Evolutionary conservation across 1,139 yeast species (phyloP), one percentile per base, ranked within the genome.

Genomic region (Eremothecium coryli): DNA sequence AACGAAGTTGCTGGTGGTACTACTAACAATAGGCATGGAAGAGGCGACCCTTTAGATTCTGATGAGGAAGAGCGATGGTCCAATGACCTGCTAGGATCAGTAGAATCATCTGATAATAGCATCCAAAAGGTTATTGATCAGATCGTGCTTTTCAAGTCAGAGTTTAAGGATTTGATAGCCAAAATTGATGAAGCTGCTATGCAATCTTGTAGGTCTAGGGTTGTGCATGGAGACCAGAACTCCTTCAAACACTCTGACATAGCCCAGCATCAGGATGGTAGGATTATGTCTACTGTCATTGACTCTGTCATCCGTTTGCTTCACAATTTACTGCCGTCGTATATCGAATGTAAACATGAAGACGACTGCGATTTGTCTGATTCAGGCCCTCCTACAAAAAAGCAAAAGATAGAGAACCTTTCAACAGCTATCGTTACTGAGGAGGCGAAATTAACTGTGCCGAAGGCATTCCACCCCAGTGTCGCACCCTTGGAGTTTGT

Each of bases 131-230:
- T 42, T 15, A 23, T 41, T 9, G 38, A 37, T 13, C 36, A 37
- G 24, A 37, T 45, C 6, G 25, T 32, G 12, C 29, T 34, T 11
- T 46, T 45, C 30, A 47, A 46, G 33, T 20, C 26, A 6, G 42
- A 40, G 13, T 37, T 46, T 22, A 35, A 33, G 10, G 38, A 27
- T 12, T 38, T 46, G 39, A 47, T 46, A 5, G 16, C 33, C 10
- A 42, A 36, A 23, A 38, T 47, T 10, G 52, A 47, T 25, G 37
- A 34, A 4, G 47, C 43, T 7, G 37, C 43, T 20, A 20, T 36
- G 11, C 38, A 16, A 4, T 31, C 41, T 4, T 35, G 33, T 9
- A 28, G 20, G 8, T 27, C 33, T 6, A 11, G 34, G 15, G 18
- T 25, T 17, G 22, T 14, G 5, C 28, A 25, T 13, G 28, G 5